A percentile compares a stretch with the other conserved stretches of the same genome.
phyloP scores from a whole-genome alignment of 345 rosid species.

The Odontarrhena argentea region DNA sequence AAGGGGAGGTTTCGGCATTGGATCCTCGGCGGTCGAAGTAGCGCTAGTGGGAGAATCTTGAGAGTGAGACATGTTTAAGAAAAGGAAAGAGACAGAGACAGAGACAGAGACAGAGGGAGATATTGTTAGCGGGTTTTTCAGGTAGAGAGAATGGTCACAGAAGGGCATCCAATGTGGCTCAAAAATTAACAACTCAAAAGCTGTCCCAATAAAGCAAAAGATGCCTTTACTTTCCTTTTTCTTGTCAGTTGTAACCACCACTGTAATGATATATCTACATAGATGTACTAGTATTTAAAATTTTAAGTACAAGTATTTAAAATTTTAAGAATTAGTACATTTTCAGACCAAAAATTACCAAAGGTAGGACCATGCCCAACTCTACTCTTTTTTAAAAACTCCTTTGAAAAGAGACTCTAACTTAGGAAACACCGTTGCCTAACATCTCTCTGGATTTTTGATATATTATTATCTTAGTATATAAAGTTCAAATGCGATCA shows the following conservation, averaged over 20 bases:
- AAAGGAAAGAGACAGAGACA: constrained; percentile 18
- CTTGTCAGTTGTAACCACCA: constrained; percentile 3
- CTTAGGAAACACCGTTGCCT: too few species aligned
- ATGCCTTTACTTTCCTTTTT: constrained; percentile 20
- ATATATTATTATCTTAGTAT: too few species aligned
- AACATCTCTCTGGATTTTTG: too few species aligned
- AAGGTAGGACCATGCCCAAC: too few species aligned
- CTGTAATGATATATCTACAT: neutral
- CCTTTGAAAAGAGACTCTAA: too few species aligned
- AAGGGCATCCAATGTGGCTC: constrained; percentile 36
- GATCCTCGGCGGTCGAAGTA: constrained; percentile 22
- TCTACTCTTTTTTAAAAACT: too few species aligned
- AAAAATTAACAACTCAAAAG: constrained; percentile 33
- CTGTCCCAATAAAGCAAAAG: constrained; percentile 37
- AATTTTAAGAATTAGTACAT: too few species aligned
- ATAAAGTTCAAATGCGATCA: too few species aligned
- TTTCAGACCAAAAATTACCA: too few species aligned
- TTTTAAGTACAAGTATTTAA: too few species aligned
- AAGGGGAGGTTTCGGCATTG: constrained; percentile 10
- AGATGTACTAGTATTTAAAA: too few species aligned
- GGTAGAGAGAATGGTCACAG: constrained; percentile 44
- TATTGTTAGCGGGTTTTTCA: constrained; percentile 38
- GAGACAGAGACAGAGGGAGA: constrained; percentile 1
- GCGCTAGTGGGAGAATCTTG: constrained; percentile 37
- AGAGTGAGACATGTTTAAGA: constrained; percentile 30